Base-by-base conservation (phyloP, 345 rosid genomes). In the Eucalyptus regnans region DNA sequence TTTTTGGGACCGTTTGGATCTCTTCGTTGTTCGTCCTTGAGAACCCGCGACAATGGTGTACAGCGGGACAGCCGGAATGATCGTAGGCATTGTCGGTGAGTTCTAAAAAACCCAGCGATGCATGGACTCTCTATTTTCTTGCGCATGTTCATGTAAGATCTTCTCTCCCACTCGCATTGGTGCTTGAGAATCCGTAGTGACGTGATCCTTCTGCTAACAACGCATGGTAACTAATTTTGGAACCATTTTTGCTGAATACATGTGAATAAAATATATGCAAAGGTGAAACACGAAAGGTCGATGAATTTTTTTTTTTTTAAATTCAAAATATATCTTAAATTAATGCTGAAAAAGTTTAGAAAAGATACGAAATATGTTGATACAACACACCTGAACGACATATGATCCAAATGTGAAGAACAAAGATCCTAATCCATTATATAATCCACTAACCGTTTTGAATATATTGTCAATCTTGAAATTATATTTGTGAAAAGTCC, bases 61-160 rank as follows among this genome's bases (percentile, higher is more conserved):
- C 88, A 86, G 86, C 20, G 83, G 87, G 37, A 22, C 86, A 4
- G 60, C 86, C 62, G 89, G 96, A 86, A 95, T 94, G 64, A 33
- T 92, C 79, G 89, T 95, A 25, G 98, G 97, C 86, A 88, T 95
- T 66, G 76, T 94, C 79, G 98, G 98, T 96, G 87, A 91, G 92
- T 90, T 17, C 49, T 71, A 6, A 46, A 71, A 64, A 17, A 64
- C 17, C 5, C 33, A 8, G 6, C 18, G 13, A 64, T 64, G 71
- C 71, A 64, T 14, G 71, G 13, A 9, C 71, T n/a, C 71, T n/a
- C 37, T 5, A 29, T 64, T 13, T 81, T 9, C 50, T 14, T 81
- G 29, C 29, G 29, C 15, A 49, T 4, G 33, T 13, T 29, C 71
- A 14, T 29, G 71, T 7, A 29, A 64, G 71, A 27, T 64, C 71